Conservation (phyloP, 257 asterid species). For the Cordia subcordata region DNA sequence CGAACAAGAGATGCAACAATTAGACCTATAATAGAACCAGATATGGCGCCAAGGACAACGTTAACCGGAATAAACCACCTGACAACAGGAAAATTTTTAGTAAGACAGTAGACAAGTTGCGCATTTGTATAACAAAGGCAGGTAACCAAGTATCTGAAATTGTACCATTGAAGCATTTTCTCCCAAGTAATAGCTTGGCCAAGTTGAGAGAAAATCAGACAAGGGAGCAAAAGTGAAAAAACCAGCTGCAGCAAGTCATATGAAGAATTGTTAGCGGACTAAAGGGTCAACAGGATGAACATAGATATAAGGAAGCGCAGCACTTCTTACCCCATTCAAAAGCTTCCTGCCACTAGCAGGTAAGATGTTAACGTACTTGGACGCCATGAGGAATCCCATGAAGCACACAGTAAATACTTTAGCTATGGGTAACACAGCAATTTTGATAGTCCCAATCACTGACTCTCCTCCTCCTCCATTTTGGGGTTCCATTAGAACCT, state of each 20-base stretch:
- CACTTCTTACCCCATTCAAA: constrained; percentile 73
- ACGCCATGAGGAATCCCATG: constrained; percentile 89
- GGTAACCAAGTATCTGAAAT: neutral
- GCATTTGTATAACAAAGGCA: neutral
- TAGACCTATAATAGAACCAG: constrained; percentile 88
- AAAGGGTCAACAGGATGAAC: neutral
- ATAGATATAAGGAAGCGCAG: neutral
- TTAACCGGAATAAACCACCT: constrained; percentile 99
- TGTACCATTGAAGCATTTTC: constrained; percentile 77
- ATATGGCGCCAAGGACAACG: constrained; percentile 65
- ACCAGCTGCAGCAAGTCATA: constrained; percentile 59
- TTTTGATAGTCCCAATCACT: constrained; percentile 60
- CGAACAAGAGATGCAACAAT: constrained; percentile 58
- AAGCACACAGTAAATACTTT: constrained; percentile 93
- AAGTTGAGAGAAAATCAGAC: constrained; percentile 92
- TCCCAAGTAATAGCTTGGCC: constrained; percentile 81
- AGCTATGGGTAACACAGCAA: constrained; percentile 93
- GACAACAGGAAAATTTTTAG: constrained; percentile 24
- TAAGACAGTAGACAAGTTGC: constrained; percentile 8
- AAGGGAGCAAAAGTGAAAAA: constrained; percentile 93
- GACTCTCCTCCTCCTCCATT: constrained; percentile 64
- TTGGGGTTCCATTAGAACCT: constrained; percentile 63
- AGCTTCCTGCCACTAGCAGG: constrained; percentile 94
- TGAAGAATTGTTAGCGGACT: constrained; percentile 1
- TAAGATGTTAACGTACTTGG: constrained; percentile 79